Evolutionary conservation across 2,329 filamentous ascomycete species (phyloP), one percentile per base, ranked within the genome.

Genomic region (Monosporascus sp.): DNA sequence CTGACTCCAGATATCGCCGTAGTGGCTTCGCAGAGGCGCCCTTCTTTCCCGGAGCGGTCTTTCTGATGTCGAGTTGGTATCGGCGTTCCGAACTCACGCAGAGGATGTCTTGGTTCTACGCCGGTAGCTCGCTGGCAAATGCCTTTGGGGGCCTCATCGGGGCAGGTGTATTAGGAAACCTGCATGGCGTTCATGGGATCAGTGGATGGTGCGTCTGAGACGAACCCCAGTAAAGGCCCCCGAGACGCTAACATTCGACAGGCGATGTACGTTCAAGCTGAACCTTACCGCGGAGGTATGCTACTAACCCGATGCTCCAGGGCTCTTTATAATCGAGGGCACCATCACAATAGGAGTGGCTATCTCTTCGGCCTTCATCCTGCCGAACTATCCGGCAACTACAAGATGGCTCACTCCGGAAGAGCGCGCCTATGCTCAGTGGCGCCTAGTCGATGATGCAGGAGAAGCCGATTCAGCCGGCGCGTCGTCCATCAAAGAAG

Each of bases 321-420:
- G 68, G 67, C 60, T 72, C 7, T 72, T 72, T 56, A 72, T 74
- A 52, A 72, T 74, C 31, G 72, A 76, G 49, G 70, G 69, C 0
- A 70, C 73, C 11, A 66, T 74, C 18, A 72, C 74, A 50, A 58
- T 80, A 57, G 55, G 51, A 5, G 62, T 69, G 18, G 65, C 72
- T 1, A 55, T 73, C 1, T 27, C 66, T 1, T 62, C 72, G 3
- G 56, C 59, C 3, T 66, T 75, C 36, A 58, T 70, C 27, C 66
- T 83, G 0, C 81, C 80, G 0, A 74, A 83, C 58, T 81, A 80
- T 17, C 80, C 80, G 1, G 67, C 74, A 44, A 80, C 75, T 1
- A 80, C 79, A 0, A 69, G 67, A 24, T 83, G 80, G 79, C 62
- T 83, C 0, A 70, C 69, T 0, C 62, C 75, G 3, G 75, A 80